Evolutionary conservation across 2,329 filamentous ascomycete genomes (phyloP).

Genomic region (Aspergillus sojae): DNA sequence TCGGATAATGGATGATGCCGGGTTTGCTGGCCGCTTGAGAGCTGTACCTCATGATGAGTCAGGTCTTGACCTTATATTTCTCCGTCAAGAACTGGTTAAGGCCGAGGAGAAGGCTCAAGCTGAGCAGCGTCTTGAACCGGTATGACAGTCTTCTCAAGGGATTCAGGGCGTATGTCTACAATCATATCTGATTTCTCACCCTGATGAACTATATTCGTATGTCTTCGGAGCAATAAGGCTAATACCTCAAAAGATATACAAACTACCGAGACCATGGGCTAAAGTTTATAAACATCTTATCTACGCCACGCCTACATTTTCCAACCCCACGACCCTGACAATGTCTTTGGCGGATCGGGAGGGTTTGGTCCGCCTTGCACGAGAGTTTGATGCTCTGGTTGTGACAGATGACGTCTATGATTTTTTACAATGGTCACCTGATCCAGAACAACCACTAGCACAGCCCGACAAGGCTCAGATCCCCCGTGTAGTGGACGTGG

Average conservation of each 20-base stretch:
- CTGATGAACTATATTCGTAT: neutral
- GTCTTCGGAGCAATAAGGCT: neutral
- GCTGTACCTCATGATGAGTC: constrained; percentile 76
- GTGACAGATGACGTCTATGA: constrained; percentile 94
- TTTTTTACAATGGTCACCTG: constrained; percentile 75
- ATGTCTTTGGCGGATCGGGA: constrained; percentile 72
- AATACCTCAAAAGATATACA: constrained; percentile 50
- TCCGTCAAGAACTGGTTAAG: constrained; percentile 55
- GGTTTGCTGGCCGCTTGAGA: constrained; percentile 67
- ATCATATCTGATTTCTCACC: neutral
- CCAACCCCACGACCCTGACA: constrained; percentile 83
- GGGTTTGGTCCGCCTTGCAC: constrained; percentile 72
- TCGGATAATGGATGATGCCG: constrained; percentile 80
- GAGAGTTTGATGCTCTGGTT: constrained; percentile 78
- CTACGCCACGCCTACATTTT: constrained; percentile 85
- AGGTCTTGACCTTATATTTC: constrained; percentile 69
- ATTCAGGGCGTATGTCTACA: neutral
- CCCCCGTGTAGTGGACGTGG: constrained; percentile 78
- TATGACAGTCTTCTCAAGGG: constrained; percentile 32
- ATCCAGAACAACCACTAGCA: constrained; percentile 20
- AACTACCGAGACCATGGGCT: constrained; percentile 60
- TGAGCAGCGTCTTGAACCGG: constrained; percentile 46
- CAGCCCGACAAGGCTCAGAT: constrained; percentile 50
- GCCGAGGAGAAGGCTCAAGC: constrained; percentile 51
- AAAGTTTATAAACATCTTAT: constrained; percentile 87